Conservation (phyloP, 2,329 filamentous ascomycete species). For the Penicillium psychrosexuale region DNA sequence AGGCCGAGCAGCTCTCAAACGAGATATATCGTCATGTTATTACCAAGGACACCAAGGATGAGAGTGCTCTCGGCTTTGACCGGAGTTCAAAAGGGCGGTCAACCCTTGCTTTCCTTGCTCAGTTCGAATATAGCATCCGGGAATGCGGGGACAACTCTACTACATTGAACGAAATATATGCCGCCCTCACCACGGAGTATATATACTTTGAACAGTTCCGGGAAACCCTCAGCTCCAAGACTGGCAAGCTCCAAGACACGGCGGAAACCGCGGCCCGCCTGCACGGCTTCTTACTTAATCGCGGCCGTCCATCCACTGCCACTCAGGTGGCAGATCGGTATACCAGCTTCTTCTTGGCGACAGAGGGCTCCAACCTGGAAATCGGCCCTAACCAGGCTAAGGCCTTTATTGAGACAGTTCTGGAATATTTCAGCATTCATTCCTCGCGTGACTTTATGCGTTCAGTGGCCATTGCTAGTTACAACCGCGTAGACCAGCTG, state of each 20-base stretch:
- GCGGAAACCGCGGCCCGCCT: conserved; percentile 36
- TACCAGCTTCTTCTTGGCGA: conserved; percentile 31
- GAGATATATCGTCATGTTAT: conserved; percentile 42
- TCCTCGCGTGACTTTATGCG: conserved; percentile 35
- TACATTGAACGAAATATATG: conserved; percentile 44
- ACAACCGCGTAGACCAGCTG: conserved; percentile 27
- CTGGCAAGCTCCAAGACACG: conserved; percentile 37
- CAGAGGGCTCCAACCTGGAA: conserved; percentile 27
- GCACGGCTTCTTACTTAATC: conserved; percentile 30
- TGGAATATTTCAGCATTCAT: conserved; percentile 37
- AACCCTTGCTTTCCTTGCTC: conserved; percentile 45
- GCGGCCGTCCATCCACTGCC: conserved; percentile 24
- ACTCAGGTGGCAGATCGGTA: conserved; percentile 32
- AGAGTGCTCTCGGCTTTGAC: conserved; percentile 30
- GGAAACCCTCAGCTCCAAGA: conserved; percentile 37
- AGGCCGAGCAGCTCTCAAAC: conserved; percentile 33
- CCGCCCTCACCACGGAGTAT: conserved; percentile 45
- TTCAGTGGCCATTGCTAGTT: conserved; percentile 38
- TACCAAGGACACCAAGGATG: conserved; percentile 34
- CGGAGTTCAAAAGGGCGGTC: conserved; percentile 35
- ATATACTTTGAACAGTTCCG: conserved; percentile 43
- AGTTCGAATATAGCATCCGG: conserved; percentile 43
- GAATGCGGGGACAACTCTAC: conserved; percentile 20
- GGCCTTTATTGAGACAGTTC: conserved; percentile 32
- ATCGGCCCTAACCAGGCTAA: conserved; percentile 28